These are phyloP conservation scores for Bathelium albidoporum DNA, from an alignment of 495 filamentous ascomycete species.

Conservation along the genomic window DNA sequence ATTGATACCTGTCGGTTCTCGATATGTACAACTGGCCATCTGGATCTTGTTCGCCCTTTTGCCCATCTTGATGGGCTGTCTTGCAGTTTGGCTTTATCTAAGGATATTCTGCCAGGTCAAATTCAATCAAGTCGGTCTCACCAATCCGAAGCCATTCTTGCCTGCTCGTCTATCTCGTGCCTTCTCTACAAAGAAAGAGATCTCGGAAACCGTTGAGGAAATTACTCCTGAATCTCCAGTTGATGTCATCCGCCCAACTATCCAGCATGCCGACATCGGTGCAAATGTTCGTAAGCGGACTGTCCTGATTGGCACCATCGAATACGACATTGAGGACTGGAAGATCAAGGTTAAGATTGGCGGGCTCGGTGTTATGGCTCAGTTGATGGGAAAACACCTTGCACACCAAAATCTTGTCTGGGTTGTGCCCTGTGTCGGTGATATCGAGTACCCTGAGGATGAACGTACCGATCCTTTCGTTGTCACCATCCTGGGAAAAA, in stretches of 20 bases:
- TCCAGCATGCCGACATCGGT: background rate
- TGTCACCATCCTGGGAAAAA: constrained; percentile 54
- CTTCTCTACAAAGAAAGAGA: background rate
- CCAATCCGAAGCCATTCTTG: constrained; percentile 12
- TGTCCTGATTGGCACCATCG: constrained; percentile 60
- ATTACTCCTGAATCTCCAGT: background rate
- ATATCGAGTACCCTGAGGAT: constrained; percentile 54
- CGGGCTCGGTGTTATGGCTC: constrained; percentile 55
- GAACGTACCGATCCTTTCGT: constrained; percentile 51
- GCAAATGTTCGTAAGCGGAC: constrained; percentile 34
- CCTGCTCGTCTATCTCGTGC: background rate
- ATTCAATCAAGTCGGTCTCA: constrained; percentile 56
- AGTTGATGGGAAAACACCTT: constrained; percentile 61
- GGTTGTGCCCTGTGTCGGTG: constrained; percentile 69
- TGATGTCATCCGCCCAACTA: background rate
- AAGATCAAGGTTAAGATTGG: constrained; percentile 65
- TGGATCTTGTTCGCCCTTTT: constrained; percentile 49
- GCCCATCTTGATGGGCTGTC: constrained; percentile 40
- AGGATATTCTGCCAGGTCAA: constrained; percentile 61
- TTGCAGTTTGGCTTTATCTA: constrained; percentile 50
- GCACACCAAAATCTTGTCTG: constrained; percentile 59
- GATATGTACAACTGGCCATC: constrained; percentile 47
- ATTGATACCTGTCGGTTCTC: constrained; percentile 44
- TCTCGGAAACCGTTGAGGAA: background rate
- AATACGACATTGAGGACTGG: constrained; percentile 66